These are phyloP conservation scores for Elsinoe arachidis DNA, from an alignment of 2,329 filamentous ascomycete species.

Conservation along the genomic window DNA sequence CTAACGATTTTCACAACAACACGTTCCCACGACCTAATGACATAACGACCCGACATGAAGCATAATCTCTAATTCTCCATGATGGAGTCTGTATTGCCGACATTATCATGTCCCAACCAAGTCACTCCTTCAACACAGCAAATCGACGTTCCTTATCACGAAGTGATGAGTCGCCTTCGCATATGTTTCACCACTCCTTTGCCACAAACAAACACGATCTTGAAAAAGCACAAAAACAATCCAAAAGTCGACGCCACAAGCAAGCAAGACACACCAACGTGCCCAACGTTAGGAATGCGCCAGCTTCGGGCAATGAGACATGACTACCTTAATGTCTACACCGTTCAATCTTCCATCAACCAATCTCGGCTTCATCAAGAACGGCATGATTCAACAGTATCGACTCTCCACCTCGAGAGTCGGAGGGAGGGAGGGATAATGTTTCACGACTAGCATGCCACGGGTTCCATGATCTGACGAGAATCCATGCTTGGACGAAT, in stretches of 20 bases:
- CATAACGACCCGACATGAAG: background rate
- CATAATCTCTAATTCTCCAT: no score
- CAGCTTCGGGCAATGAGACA: background rate
- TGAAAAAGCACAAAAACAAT: background rate
- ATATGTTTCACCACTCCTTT: background rate
- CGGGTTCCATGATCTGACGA: background rate
- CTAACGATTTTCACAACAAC: background rate
- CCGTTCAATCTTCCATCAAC: no score
- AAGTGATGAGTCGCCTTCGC: background rate
- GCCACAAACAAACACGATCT: background rate
- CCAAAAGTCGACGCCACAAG: background rate
- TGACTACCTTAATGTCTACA: background rate
- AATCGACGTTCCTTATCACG: background rate
- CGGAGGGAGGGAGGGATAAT: background rate
- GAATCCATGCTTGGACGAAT: background rate
- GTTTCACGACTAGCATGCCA: background rate
- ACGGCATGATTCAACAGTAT: no score
- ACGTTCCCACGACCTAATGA: background rate
- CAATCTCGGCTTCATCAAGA: no score
- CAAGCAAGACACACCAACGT: background rate
- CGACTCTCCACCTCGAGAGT: background rate
- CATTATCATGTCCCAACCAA: no score
- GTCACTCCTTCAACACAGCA: no score
- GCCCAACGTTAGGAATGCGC: background rate
- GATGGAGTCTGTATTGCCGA: no score